Percentiles rank a stretch among this genome's conserved stretches.
phyloP scores from a whole-genome alignment of 2,329 filamentous ascomycete species.

The Neonectria punicea region DNA sequence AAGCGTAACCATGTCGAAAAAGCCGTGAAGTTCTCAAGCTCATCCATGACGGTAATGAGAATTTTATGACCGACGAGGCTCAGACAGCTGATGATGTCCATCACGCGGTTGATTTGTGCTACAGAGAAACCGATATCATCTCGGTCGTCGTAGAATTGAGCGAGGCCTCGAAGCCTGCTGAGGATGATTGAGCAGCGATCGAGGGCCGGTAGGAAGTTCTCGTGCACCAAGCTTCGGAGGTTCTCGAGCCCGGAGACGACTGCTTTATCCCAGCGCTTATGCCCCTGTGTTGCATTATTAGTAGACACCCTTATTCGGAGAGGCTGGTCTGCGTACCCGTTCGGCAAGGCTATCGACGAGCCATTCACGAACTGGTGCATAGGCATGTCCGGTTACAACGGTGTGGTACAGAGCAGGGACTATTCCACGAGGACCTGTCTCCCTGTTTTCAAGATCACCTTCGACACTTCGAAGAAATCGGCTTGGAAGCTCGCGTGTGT shows the following conservation, averaged over 20 bases:
- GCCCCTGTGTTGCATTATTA: constrained; percentile 65
- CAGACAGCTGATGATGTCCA: constrained; percentile 80
- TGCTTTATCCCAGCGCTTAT: constrained; percentile 95
- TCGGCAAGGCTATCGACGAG: constrained; percentile 85
- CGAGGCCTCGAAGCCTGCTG: constrained; percentile 84
- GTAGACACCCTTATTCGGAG: constrained; percentile 23
- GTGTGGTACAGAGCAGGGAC: constrained; percentile 85
- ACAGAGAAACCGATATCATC: constrained; percentile 74
- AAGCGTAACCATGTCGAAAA: constrained; percentile 89
- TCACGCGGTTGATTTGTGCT: constrained; percentile 69
- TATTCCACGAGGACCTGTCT: constrained; percentile 69
- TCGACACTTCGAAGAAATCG: constrained; percentile 83
- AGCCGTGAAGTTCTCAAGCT: constrained; percentile 78
- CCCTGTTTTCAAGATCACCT: constrained; percentile 73
- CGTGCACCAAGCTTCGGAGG: constrained; percentile 81
- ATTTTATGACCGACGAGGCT: constrained; percentile 79
- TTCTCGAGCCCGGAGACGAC: constrained; percentile 81
- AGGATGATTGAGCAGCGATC: constrained; percentile 86
- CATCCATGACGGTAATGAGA: constrained; percentile 76
- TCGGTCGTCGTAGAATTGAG: constrained; percentile 77
- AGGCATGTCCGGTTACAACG: constrained; percentile 84
- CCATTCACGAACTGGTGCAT: constrained; percentile 83
- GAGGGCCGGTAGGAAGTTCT: constrained; percentile 88
- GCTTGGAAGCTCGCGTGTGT: constrained; percentile 79
- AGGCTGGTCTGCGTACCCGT: constrained; percentile 63